Evolutionary conservation across 192 early-diverging fungal genomes (phyloP).

Genomic region (Umbelopsis sp.): DNA sequence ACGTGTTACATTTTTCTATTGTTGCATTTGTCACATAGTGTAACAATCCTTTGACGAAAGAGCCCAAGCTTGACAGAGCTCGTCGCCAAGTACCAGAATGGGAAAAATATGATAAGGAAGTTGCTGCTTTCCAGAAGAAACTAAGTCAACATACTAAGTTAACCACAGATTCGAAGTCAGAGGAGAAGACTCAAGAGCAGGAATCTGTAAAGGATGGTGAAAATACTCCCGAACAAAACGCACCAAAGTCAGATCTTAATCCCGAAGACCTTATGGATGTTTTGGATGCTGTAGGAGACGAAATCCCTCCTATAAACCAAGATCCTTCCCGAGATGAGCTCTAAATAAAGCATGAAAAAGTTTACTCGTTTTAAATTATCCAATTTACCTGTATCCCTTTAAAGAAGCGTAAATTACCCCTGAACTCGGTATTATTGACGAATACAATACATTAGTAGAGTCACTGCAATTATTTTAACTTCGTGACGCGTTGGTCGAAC

Average conservation of each 20-base stretch:
- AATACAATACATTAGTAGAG: too few relatives aligned
- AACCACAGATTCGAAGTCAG: too few relatives aligned
- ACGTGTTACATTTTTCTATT: neutral
- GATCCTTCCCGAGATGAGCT: slow-evolving; percentile 1
- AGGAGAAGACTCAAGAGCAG: neutral
- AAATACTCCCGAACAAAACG: neutral
- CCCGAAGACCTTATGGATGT: neutral
- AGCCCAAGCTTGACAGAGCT: slow-evolving; percentile 96
- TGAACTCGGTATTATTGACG: too few relatives aligned
- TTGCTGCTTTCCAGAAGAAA: slow-evolving; percentile 40
- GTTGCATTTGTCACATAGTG: slow-evolving; percentile 58
- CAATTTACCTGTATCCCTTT: too few relatives aligned
- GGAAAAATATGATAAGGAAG: slow-evolving; percentile 80
- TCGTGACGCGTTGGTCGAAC: too few relatives aligned
- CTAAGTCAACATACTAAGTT: neutral
- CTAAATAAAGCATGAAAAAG: neutral
- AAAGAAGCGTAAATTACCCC: too few relatives aligned
- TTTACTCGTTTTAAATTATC: neutral
- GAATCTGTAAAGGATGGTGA: neutral
- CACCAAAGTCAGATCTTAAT: too few relatives aligned
- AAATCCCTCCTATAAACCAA: neutral
- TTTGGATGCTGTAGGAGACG: neutral
- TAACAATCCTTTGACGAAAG: slow-evolving; percentile 98
- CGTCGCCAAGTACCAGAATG: slow-evolving; percentile 93
- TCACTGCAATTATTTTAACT: too few relatives aligned